Base-by-base conservation (phyloP, 2,329 filamentous ascomycete genomes). In the Trichoderma sp. region DNA sequence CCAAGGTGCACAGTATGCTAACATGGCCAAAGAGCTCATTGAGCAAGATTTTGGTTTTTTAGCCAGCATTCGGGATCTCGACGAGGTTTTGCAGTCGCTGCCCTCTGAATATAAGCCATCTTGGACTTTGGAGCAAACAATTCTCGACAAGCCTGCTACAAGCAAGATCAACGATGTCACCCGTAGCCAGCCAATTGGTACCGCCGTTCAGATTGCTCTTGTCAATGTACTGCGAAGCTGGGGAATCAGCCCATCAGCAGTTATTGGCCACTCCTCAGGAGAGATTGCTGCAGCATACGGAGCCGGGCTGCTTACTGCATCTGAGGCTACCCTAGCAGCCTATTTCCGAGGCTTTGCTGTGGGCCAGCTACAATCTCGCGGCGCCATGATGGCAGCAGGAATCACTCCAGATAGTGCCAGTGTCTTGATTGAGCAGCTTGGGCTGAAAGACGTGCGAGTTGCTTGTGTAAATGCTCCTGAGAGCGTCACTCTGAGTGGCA, bases 391-490 rank as follows among this genome's bases (percentile, higher is more conserved):
- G 71, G 71, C 71, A 31, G 71, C 33, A 1, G 71, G 71, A 21
- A 66, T 66, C 9, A 31, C 62, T 14, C 41, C 63, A 3, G 62
- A 66, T 4, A 18, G n/a, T 4, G 71, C 71, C 16, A 56, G 33
- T 18, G 21, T 2, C 11, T 29, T 74, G 12, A 72, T 72, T 35
- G 27, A 64, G 18, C 27, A 64, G 29, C 69, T 64, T 27, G 27
- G 38, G 2, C 59, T 72, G 2, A 81, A 79, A 0, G 71, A 76
- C 31, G 71, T 81, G 11, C 72, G 60, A 27, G 71, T 82, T 59
- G 80, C 80, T 1, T 78, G 78, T 63, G 76, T 78, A 62, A 82
- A 82, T 64, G 77, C 78, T 1, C 79, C 79, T 1, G 68, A 73
- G 3, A 78, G 77, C n/a, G 76, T 79, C 21, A 81, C 80, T 2